phyloP scores from a whole-genome alignment of 495 filamentous ascomycete species.

The Delitschia confertaspora region DNA sequence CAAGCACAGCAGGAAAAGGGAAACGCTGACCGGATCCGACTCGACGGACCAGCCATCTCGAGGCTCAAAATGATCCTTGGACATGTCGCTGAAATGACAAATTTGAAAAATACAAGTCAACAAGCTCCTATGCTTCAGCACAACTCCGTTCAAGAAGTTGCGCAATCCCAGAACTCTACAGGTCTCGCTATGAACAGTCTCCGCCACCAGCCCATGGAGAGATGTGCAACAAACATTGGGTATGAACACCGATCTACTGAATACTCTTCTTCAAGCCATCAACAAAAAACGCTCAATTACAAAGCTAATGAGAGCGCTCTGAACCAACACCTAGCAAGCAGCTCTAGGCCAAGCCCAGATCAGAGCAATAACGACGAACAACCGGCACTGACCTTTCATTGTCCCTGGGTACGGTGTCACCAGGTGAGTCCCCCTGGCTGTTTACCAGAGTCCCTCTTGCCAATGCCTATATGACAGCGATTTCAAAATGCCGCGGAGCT shows the following conservation, averaged over 20 bases:
- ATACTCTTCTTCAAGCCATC: too few species aligned
- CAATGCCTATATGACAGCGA: constrained; percentile 13
- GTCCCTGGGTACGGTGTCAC: constrained; percentile 24
- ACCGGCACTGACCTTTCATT: constrained; percentile 10
- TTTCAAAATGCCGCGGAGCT: constrained; percentile 14
- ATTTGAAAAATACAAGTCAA: not conserved
- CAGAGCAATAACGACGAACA: constrained; percentile 3
- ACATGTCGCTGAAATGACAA: constrained; percentile 5
- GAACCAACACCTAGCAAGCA: too few species aligned
- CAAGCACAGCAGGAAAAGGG: constrained; percentile 7
- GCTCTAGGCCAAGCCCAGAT: too few species aligned
- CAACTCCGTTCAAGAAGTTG: too few species aligned
- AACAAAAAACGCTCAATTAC: too few species aligned
- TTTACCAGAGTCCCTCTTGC: not conserved
- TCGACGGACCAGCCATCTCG: constrained; percentile 3
- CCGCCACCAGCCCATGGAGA: too few species aligned
- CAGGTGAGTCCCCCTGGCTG: constrained; percentile 12
- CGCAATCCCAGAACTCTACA: too few species aligned
- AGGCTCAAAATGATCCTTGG: constrained; percentile 12
- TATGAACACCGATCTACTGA: too few species aligned
- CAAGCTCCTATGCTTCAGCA: too few species aligned
- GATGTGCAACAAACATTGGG: too few species aligned
- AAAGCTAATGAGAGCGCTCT: too few species aligned
- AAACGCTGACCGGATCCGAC: not conserved
- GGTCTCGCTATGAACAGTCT: too few species aligned